Percentiles rank a stretch among this genome's conserved stretches.
phyloP scores from a whole-genome alignment of 371 early-diverging fungal species.

The Mucor velutinosus region DNA sequence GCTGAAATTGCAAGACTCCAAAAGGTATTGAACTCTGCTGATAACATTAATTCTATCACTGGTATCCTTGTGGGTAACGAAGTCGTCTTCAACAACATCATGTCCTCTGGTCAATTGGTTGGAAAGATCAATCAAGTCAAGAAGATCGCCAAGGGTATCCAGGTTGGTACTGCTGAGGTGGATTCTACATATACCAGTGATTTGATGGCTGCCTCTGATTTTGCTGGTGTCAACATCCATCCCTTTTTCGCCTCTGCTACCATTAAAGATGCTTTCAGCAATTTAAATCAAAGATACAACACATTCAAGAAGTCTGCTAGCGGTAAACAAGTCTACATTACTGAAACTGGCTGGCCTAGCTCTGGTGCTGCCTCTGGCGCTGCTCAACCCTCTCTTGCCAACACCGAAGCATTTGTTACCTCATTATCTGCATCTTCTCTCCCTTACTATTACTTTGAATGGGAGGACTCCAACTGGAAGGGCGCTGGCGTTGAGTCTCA shows the following conservation, averaged over 20 bases:
- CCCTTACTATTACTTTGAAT: conserved; percentile 64
- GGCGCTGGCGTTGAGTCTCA: conserved; percentile 55
- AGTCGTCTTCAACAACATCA: conserved; percentile 27
- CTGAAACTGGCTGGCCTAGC: conserved; percentile 73
- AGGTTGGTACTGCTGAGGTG: conserved; percentile 61
- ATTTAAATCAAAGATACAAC: conserved; percentile 38
- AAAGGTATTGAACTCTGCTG: conserved; percentile 4
- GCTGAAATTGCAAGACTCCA: conserved; percentile 33
- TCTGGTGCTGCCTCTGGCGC: conserved; percentile 50
- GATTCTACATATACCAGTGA: conserved; percentile 30
- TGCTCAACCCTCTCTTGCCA: conserved; percentile 50
- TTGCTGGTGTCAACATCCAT: conserved; percentile 57
- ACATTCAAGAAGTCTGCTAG: conserved; percentile 43
- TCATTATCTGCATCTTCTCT: conserved; percentile 39
- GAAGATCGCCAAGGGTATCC: conserved; percentile 27
- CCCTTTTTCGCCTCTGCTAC: conserved; percentile 54
- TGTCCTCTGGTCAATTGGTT: conserved; percentile 26
- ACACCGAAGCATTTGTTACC: conserved; percentile 48
- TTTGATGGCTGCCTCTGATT: conserved; percentile 45
- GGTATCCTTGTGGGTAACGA: conserved; percentile 53
- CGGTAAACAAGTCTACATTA: conserved; percentile 51
- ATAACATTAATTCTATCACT: conserved; percentile 19
- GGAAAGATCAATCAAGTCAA: conserved; percentile 50
- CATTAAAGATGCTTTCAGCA: conserved; percentile 33
- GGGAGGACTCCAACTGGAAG: conserved; percentile 67